phyloP scores from a whole-genome alignment of 2,329 filamentous ascomycete species.

The Mollisia scopiformis region DNA sequence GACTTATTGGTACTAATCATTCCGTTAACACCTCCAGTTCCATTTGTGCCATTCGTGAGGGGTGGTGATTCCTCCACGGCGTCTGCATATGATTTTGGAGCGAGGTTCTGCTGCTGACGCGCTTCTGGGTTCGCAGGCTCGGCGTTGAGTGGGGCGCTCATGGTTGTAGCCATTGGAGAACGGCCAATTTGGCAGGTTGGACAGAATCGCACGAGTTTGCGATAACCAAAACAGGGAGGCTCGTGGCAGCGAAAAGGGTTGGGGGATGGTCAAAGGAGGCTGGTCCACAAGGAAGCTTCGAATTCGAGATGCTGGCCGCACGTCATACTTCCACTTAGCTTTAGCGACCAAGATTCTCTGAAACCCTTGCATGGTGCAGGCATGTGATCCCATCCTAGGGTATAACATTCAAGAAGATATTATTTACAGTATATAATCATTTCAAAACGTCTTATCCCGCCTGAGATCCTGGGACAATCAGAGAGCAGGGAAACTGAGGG shows the following conservation, averaged over 20 bases:
- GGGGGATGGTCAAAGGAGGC: neutral
- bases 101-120: conserved; percentile 36
- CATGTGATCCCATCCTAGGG: no score
- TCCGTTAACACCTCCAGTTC: conserved; percentile 6
- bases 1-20: conserved; percentile 4
- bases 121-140: conserved; percentile 38
- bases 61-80: conserved; percentile 32
- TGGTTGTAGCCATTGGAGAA: conserved; percentile 21
- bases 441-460: no score
- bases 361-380: no score
- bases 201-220: neutral
- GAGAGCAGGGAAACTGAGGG: no score
- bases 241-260: neutral
- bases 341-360: no score
- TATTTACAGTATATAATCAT: no score
- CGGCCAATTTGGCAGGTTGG: neutral
- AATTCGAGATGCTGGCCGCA: neutral
- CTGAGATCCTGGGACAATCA: no score
- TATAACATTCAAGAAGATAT: no score
- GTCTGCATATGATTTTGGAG: conserved; percentile 44
- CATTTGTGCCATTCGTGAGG: conserved; percentile 10
- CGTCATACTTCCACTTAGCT: no score
- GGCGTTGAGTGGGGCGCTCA: conserved; percentile 23
- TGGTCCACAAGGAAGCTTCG: neutral
- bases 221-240: neutral